Evolutionary conservation across 768 basidiomycete genomes (phyloP), one percentile per base, ranked within the genome.

Genomic region (Glaciozyma antarctica): DNA sequence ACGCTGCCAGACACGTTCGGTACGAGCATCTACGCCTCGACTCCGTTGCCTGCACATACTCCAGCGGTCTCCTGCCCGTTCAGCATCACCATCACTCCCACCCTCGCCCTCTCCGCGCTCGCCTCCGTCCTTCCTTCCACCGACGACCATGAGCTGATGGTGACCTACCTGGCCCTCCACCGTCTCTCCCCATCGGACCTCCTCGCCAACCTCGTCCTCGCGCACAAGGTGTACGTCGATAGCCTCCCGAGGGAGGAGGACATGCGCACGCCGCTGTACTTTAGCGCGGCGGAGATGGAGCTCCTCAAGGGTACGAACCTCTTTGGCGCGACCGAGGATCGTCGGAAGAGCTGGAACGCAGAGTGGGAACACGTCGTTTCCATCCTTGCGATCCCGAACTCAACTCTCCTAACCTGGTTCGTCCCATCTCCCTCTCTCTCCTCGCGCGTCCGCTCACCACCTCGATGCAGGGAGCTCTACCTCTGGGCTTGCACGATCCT

Each of bases 301-400:
- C 74, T 84, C 15, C 81, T 95, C 58, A 79, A 81, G 60, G 91
- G 90, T 0, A 88, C 87, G 4, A 93, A 93, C 75, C 73, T 98
- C 4, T 84, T 84, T 68, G 85, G 86, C 4, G 91, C 90, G 0
- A 85, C 88, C 1, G 60, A 81, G 17, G 87, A 91, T 67, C 82
- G 90, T 1, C 76, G 81, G 67, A 76, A 77, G 5, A 81, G 81
- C 7, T 88, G 87, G 86, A 77, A 77, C 61, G 68, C 71, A 0
- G 88, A 92, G 73, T 88, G 85, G 84, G 70, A 70, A 17, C 75
- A 79, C 45, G 86, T 90, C 70, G 79, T 66, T 12, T 70, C 70
- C n/a, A 68, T 45, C 73, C 85, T 52, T 13, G 77, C 81, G 55
- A 60, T 69, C 2, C 72, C 73, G 1, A 83, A 77, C 0, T 58